Conservation (phyloP, 208 protist genomes). For the Naegleria lovaniensis region DNA sequence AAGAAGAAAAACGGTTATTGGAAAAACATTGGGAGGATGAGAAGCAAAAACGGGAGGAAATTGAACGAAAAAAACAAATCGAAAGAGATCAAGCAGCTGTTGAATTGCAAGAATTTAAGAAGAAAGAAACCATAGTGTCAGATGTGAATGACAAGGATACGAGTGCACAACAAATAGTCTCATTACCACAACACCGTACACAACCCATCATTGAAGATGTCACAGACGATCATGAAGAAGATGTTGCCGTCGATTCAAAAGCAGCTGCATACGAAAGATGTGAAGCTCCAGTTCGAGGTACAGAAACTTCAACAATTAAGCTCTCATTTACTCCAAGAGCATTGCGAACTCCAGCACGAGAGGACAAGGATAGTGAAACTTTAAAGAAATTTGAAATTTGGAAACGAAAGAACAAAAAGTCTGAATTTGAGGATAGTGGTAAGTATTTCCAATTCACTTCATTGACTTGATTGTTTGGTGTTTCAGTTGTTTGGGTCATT, state of each 20-base stretch:
- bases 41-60: neutral
- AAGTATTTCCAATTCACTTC: too few relatives aligned
- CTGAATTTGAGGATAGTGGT: neutral
- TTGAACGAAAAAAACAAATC: neutral
- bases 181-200: neutral
- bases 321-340: neutral
- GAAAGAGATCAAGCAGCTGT: neutral
- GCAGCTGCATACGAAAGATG: too few relatives aligned
- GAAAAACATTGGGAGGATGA: neutral
- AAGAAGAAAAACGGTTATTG: neutral
- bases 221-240: neutral
- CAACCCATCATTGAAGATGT: neutral
- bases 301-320: constrained; percentile 5
- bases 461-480: too few relatives aligned
- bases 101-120: neutral
- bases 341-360: neutral
- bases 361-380: constrained; percentile 9
- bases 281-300: neutral
- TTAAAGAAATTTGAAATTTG: neutral
- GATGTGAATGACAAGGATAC: neutral
- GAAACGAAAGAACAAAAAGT: neutral
- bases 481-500: neutral
- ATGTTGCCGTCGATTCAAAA: neutral
- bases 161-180: neutral
- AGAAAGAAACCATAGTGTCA: too few relatives aligned